phyloP scores from a whole-genome alignment of 2,329 filamentous ascomycete genomes.

The Podosphaera aphanis region DNA sequence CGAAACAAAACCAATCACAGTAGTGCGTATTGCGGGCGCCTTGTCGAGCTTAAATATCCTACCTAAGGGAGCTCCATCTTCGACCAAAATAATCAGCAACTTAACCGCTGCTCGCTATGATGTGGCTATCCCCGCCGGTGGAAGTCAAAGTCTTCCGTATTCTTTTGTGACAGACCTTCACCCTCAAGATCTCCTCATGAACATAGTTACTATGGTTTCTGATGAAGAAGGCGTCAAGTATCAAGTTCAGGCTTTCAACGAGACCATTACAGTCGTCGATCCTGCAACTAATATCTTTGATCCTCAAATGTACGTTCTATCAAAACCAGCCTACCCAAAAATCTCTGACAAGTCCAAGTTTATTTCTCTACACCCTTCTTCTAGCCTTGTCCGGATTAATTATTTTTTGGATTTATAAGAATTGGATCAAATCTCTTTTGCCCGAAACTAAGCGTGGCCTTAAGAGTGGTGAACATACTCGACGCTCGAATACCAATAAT shows the following conservation, averaged over 20 bases:
- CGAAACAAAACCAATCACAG: slow-evolving; percentile 49
- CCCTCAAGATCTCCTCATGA: slow-evolving; percentile 66
- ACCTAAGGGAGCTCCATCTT: slow-evolving; percentile 24
- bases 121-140: slow-evolving; percentile 49
- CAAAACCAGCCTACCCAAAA: too few relatives aligned
- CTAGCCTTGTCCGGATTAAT: slow-evolving; percentile 53
- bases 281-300: slow-evolving; percentile 79
- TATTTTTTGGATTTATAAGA: slow-evolving; percentile 92
- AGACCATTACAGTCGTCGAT: slow-evolving; percentile 69
- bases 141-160: slow-evolving; percentile 56
- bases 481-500: slow-evolving; percentile 22
- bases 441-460: slow-evolving; percentile 50
- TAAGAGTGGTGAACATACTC: slow-evolving; percentile 23
- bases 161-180: slow-evolving; percentile 77
- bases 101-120: slow-evolving; percentile 56
- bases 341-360: slow-evolving; percentile 1
- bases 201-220: slow-evolving; percentile 51
- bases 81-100: slow-evolving; percentile 49
- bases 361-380: slow-evolving; percentile 87
- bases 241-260: slow-evolving; percentile 60
- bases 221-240: slow-evolving; percentile 44
- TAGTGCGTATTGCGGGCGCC: slow-evolving; percentile 55
- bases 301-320: slow-evolving; percentile 59
- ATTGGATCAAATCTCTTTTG: slow-evolving; percentile 90
- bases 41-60: slow-evolving; percentile 35